Conservation (phyloP, 495 filamentous ascomycete genomes). For the Neurospora intermedia region DNA sequence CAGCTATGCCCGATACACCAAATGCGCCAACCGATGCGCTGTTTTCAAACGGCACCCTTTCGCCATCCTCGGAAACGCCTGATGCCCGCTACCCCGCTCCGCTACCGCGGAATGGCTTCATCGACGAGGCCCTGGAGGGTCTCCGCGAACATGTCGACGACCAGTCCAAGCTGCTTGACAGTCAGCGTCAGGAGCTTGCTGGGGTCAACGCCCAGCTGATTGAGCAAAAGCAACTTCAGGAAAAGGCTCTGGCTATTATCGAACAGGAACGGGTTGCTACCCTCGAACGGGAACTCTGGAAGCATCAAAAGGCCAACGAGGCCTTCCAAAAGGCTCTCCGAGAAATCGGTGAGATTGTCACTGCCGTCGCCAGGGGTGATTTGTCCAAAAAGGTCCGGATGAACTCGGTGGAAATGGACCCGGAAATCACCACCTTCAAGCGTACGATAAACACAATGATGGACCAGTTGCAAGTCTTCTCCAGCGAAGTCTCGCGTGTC, state of each 20-base stretch:
- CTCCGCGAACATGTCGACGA: conserved; percentile 67
- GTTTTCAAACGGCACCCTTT: conserved; percentile 35
- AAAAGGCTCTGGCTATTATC: conserved; percentile 45
- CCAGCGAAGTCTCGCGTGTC: conserved; percentile 91
- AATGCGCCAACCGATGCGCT: conserved; percentile 44
- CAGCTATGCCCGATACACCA: conserved; percentile 50
- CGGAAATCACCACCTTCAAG: conserved; percentile 99
- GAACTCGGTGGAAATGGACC: conserved; percentile 94
- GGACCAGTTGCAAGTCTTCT: conserved; percentile 95
- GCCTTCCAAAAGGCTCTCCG: conserved; percentile 95
- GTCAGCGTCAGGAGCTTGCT: conserved; percentile 58
- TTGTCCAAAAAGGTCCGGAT: conserved; percentile 96
- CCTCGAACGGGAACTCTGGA: conserved; percentile 84
- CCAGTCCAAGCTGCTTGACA: conserved; percentile 66
- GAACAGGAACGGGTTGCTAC: conserved; percentile 44
- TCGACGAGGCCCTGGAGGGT: conserved; percentile 59
- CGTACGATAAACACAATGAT: conserved; percentile 97
- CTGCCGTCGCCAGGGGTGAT: conserved; percentile 89
- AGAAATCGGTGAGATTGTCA: conserved; percentile 96
- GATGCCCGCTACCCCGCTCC: conserved; percentile 11
- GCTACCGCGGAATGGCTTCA: conserved; percentile 29
- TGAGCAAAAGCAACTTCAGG: conserved; percentile 54
- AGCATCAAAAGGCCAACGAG: conserved; percentile 95
- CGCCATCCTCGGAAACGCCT: neutral
- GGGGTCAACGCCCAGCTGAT: conserved; percentile 57